Evolutionary conservation across 1,284 basidiomycete genomes (phyloP).

Genomic region (Malassezia sympodialis): DNA sequence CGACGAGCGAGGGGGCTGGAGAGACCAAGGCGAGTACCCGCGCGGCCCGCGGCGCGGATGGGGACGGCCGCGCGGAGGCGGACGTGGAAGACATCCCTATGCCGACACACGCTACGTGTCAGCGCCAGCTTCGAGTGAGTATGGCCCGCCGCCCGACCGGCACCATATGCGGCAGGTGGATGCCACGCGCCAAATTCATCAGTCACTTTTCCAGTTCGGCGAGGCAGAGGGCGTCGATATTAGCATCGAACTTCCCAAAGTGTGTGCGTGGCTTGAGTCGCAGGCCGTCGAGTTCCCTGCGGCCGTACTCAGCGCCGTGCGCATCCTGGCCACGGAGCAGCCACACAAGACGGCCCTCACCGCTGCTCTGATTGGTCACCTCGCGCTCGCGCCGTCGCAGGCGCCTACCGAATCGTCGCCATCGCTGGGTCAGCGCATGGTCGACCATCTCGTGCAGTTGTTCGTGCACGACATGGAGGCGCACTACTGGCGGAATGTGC

Average conservation of each 20-base stretch:
- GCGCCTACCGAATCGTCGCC: not conserved
- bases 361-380: conserved; percentile 40
- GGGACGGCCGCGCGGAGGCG: not conserved
- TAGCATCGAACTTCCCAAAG: conserved; percentile 29
- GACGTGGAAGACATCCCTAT: conserved; percentile 1
- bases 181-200: conserved; percentile 22
- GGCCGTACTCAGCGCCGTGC: conserved; percentile 28
- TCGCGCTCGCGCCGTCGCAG: conserved; percentile 11
- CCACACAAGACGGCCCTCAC: conserved; percentile 32
- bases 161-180: conserved; percentile 23
- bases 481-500: conserved; percentile 41
- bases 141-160: conserved; percentile 8
- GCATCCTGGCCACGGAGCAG: conserved; percentile 38
- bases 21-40: not conserved
- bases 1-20: conserved; percentile 6
- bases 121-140: not conserved
- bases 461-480: conserved; percentile 40
- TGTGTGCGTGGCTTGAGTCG: conserved; percentile 34
- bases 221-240: conserved; percentile 32
- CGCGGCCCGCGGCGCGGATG: conserved; percentile 6
- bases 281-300: conserved; percentile 22
- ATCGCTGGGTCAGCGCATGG: conserved; percentile 29
- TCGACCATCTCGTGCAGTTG: conserved; percentile 37
- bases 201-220: conserved; percentile 29
- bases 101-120: conserved; percentile 7